Percentiles rank a stretch among this genome's conserved stretches.
Conservation (phyloP, 2,329 filamentous ascomycete genomes). For the Calonectria naviculata region DNA sequence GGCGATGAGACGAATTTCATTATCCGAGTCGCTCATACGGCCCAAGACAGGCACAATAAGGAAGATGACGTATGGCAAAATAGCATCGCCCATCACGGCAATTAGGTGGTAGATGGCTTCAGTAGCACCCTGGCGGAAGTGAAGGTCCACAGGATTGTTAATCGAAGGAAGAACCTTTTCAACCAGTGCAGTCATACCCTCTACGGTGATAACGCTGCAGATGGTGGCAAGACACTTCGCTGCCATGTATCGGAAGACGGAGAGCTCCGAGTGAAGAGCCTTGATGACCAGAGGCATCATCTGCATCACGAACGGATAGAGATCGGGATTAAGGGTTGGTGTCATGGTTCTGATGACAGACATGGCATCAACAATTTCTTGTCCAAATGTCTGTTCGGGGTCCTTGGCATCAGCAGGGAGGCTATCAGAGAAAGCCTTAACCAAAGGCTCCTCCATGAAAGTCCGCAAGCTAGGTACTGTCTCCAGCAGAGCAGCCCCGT, state of each 20-base stretch:
- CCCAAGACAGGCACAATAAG: conserved; percentile 96
- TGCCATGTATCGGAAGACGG: conserved; percentile 94
- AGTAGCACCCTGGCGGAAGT: conserved; percentile 91
- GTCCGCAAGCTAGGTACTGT: conserved; percentile 84
- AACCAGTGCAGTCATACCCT: conserved; percentile 95
- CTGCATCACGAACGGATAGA: conserved; percentile 84
- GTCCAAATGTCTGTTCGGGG: conserved; percentile 80
- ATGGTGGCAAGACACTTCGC: conserved; percentile 98
- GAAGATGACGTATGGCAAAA: conserved; percentile 98
- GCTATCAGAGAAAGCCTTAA: conserved; percentile 76
- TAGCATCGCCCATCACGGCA: conserved; percentile 96
- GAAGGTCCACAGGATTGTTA: conserved; percentile 88
- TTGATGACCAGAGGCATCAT: conserved; percentile 89
- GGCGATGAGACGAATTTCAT: conserved; percentile 91
- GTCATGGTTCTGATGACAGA: conserved; percentile 92
- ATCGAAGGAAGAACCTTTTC: conserved; percentile 93
- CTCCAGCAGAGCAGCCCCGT: conserved; percentile 81
- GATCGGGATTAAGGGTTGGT: conserved; percentile 83
- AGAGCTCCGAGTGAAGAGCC: conserved; percentile 87
- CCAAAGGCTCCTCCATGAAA: conserved; percentile 85
- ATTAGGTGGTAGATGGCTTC: conserved; percentile 98
- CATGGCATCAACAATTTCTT: conserved; percentile 93
- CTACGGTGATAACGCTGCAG: conserved; percentile 94
- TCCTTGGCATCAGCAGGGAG: conserved; percentile 80
- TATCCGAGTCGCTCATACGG: conserved; percentile 98